Conservation (phyloP, 2,329 filamentous ascomycete species). For the Didymella keratinophila region DNA sequence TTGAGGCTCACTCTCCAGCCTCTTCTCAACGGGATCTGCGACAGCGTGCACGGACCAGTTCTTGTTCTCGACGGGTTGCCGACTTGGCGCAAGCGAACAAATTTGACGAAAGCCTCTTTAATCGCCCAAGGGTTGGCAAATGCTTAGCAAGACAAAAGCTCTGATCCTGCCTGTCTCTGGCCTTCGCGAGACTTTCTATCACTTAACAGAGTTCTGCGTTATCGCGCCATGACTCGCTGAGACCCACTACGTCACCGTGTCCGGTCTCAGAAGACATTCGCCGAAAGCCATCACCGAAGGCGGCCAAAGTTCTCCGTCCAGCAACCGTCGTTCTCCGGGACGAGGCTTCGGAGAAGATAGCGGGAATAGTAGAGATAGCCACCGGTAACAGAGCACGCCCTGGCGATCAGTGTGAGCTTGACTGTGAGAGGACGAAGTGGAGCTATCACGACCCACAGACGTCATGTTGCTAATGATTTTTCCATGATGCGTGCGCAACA, state of each 20-base stretch:
- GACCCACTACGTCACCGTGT: not conserved
- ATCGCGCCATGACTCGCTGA: not conserved
- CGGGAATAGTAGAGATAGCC: slow-evolving; percentile 2
- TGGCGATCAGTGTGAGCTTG: slow-evolving; percentile 1
- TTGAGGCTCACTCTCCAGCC: slow-evolving; percentile 13
- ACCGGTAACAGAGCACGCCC: not conserved
- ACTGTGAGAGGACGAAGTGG: slow-evolving; percentile 3
- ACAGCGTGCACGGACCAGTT: not conserved
- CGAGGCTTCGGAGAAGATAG: slow-evolving; percentile 5
- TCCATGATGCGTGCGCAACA: slow-evolving; percentile 13
- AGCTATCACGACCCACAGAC: slow-evolving; percentile 11
- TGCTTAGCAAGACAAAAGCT: not conserved
- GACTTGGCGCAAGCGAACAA: not conserved
- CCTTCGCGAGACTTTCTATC: not conserved
- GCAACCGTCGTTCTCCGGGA: slow-evolving; percentile 10
- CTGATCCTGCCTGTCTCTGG: not conserved
- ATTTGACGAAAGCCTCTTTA: not conserved
- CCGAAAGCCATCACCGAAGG: not conserved
- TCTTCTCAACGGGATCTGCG: slow-evolving; percentile 8
- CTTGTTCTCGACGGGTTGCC: slow-evolving; percentile 1
- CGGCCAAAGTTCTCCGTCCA: not conserved
- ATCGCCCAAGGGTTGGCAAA: not conserved
- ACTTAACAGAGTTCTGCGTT: not conserved
- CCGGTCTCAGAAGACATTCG: not conserved
- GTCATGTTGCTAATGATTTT: slow-evolving; percentile 16